Percentiles rank a stretch among this genome's conserved stretches.
phyloP scores from a whole-genome alignment of 2,329 filamentous ascomycete species.

The Clarireedia paspali region DNA sequence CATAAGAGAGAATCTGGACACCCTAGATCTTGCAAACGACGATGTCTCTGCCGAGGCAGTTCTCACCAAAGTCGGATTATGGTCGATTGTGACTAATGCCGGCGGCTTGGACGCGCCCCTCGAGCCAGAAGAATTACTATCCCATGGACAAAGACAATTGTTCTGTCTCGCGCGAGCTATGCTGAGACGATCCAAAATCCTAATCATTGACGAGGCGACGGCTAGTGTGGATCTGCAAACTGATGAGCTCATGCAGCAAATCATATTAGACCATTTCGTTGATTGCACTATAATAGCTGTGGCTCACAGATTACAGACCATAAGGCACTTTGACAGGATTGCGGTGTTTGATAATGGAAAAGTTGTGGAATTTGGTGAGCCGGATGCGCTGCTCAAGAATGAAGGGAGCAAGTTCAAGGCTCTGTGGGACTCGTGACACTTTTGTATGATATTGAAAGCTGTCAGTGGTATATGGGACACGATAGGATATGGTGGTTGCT shows the following conservation, averaged over 20 bases:
- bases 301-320: slow-evolving; percentile 86
- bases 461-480: no score
- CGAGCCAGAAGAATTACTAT: slow-evolving; percentile 37
- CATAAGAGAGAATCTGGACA: slow-evolving; percentile 42
- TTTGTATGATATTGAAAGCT: no score
- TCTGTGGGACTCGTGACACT: not conserved
- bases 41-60: slow-evolving; percentile 35
- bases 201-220: slow-evolving; percentile 29
- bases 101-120: slow-evolving; percentile 29
- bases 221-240: slow-evolving; percentile 76
- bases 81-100: slow-evolving; percentile 5
- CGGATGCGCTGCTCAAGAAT: slow-evolving; percentile 42
- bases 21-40: slow-evolving; percentile 23
- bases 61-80: slow-evolving; percentile 35
- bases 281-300: slow-evolving; percentile 89
- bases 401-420: not conserved
- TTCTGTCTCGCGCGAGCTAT: slow-evolving; percentile 40
- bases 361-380: slow-evolving; percentile 79
- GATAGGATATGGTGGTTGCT: no score
- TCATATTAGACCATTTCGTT: slow-evolving; percentile 73
- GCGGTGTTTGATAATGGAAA: slow-evolving; percentile 83
- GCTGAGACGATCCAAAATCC: slow-evolving; percentile 29
- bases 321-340: slow-evolving; percentile 95
- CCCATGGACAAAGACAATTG: slow-evolving; percentile 36
- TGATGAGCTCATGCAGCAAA: slow-evolving; percentile 88